Evolutionary conservation across 176 grass and related monocot genomes (phyloP), one percentile per base, ranked within the genome.

Genomic region (Elaeis guineensis): DNA sequence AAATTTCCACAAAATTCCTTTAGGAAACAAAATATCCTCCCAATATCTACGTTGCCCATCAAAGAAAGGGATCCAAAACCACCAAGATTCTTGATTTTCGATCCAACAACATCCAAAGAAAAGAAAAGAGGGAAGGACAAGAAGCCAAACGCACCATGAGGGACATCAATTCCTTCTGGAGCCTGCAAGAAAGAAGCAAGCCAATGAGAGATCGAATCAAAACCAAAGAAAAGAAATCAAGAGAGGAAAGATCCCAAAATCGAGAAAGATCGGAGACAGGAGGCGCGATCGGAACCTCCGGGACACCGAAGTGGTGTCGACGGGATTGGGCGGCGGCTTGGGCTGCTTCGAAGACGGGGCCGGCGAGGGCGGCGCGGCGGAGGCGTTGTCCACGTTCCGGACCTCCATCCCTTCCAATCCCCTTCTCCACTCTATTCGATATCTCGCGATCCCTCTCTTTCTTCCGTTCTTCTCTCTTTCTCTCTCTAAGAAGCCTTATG

Each of bases 231-330:
- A 52, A 26, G 50, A 16, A 35, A 52, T 1, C 8, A 8, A 44
- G 35, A 44, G 8, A 44, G 35, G 9, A 14, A 1, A 44, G 11
- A 44, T 44, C 35, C 35, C 12, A 44, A 5, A 17, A 51, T 25
- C 19, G 5, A 55, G n/a, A 49, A n/a, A 58, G 16, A 25, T 18
- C 8, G 11, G 23, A 51, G 20, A 22, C 4, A 49, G 55, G 12
- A 14, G 4, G 19, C 19, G 3, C 23, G 18, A 4, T 44, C 29
- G 17, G 35, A 21, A 73, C 70, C 70, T 73, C 51, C n/a, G 70
- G 51, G 70, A 73, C 19, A 73, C 70, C 19, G 70, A 63, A 51
- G 70, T 30, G 16, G 70, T 63, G 26, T 73, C 70, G 59, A 73
- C 70, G 8, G 59, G 70, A 55, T 54, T 73, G 26, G 70, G 18